Percentiles rank a stretch among this genome's conserved stretches.
These are phyloP conservation scores for Serendipita sp. DNA, from an alignment of 1,284 basidiomycete genomes.

Conservation along the genomic window DNA sequence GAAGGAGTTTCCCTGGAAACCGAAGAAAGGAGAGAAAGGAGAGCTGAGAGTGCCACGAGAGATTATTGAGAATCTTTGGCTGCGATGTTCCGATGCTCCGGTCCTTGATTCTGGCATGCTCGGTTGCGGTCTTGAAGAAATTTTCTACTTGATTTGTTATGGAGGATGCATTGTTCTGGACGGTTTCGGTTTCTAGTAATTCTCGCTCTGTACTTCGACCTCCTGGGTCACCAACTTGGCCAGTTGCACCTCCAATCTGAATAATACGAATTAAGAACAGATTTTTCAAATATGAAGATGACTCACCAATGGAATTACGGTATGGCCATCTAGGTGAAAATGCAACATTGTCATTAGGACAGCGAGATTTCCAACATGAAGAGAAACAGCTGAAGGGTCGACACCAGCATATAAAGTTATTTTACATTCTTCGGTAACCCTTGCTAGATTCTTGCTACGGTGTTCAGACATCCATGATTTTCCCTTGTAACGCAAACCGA, in stretches of 20 bases:
- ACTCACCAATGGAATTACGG: constrained; percentile 65
- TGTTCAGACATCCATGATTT: background rate
- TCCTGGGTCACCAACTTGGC: constrained; percentile 92
- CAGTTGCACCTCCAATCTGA: constrained; percentile 92
- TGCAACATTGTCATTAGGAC: constrained; percentile 79
- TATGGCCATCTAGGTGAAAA: constrained; percentile 73
- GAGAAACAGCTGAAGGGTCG: constrained; percentile 78
- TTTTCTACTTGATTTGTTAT: constrained; percentile 52
- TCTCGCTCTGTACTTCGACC: constrained; percentile 77
- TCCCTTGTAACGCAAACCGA: background rate
- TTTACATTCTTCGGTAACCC: background rate
- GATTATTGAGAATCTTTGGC: constrained; percentile 61
- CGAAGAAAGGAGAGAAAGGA: constrained; percentile 76
- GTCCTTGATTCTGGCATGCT: constrained; percentile 38
- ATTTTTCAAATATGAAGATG: constrained; percentile 10
- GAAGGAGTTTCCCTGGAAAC: constrained; percentile 64
- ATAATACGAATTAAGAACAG: background rate
- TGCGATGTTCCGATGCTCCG: constrained; percentile 13
- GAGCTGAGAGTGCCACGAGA: constrained; percentile 67
- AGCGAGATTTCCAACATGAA: constrained; percentile 90
- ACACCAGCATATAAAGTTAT: constrained; percentile 72
- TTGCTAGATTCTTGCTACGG: background rate
- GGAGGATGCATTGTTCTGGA: constrained; percentile 52
- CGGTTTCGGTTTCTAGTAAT: constrained; percentile 42
- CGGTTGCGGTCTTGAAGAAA: constrained; percentile 58